Percentiles rank a stretch among this genome's conserved stretches.
phyloP scores from a whole-genome alignment of 169 alveolate species.

The Plasmodium coatneyi region DNA sequence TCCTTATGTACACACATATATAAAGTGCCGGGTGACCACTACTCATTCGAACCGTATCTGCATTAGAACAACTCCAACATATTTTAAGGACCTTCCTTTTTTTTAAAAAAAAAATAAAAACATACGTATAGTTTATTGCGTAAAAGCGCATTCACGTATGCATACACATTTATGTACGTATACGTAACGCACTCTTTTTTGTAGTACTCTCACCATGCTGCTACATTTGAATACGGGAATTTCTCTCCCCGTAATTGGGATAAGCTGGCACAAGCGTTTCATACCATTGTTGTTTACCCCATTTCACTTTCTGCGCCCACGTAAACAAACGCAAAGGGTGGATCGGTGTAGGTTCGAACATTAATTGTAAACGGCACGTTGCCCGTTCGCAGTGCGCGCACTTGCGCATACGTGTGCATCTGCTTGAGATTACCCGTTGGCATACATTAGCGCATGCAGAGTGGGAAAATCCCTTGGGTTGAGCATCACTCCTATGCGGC shows the following conservation, averaged over 20 bases:
- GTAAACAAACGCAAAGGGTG: slow-evolving; percentile 67
- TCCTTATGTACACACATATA: not conserved
- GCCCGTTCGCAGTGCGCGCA: not conserved
- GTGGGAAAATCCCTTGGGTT: not conserved
- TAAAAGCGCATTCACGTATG: not conserved
- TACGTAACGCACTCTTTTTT: not conserved
- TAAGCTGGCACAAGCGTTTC: not conserved
- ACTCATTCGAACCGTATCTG: not conserved
- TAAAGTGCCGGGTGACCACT: not conserved
- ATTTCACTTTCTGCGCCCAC: slow-evolving; percentile 57
- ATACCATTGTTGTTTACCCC: slow-evolving; percentile 31
- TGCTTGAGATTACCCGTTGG: not conserved
- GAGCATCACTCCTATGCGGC: not conserved
- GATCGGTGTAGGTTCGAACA: slow-evolving; percentile 53
- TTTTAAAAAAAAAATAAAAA: no score
- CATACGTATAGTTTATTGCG: not conserved
- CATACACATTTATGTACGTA: not conserved
- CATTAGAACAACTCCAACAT: not conserved
- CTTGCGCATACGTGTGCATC: not conserved
- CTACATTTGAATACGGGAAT: slow-evolving; percentile 3
- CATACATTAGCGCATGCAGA: not conserved
- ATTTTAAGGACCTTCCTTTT: not conserved
- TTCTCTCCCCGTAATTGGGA: not conserved
- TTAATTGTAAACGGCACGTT: not conserved
- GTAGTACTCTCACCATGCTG: slow-evolving; percentile 15